Base-by-base conservation (phyloP, 2,329 filamentous ascomycete species). In the Conoideocrella luteorostrata region DNA sequence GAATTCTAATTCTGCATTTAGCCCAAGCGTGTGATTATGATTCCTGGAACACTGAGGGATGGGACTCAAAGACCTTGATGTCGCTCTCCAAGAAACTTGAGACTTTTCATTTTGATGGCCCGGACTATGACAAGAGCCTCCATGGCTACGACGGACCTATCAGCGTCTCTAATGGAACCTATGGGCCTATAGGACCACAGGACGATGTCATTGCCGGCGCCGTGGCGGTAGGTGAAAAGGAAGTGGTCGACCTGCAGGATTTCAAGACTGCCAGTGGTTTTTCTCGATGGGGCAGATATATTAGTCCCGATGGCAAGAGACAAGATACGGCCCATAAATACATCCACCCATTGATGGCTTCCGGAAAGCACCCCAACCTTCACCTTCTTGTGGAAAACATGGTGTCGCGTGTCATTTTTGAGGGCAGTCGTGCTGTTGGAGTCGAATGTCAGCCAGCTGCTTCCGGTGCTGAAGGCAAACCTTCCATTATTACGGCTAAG, bases 241-340 rank as follows among this genome's bases (percentile, higher is more conserved):
- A 78, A 48, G 61, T 76, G n/a, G 58, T 67, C 12, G 76, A 83
- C 48, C 45, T 80, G 15, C 70, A 80, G 39, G 67, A 70, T 39
- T 61, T 82, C 0, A 66, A 74, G 0, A 47, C 63, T 39, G 54
- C 54, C 38, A 62, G 63, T 15, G 59, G 51, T 9, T 48, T 62
- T 46, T 45, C 60, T 52, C 37, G 64, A 43, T 46, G 54, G 58
- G 28, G 52, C 38, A 9, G 56, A 52, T 79, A 74, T 47, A 66
- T 79, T 5, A 54, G 46, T 1, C 53, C 50, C 0, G 69, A 77
- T 3, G 77, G 77, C 13, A 64, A 65, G 33, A 70, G 78, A n/a
- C 76, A 80, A 52, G 78, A 82, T 50, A 63, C 77, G 1, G 78
- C 78, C 0, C 70, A 74, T 45, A 53, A 63, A 12, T 82, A 78